Conservation (phyloP, 2,329 filamentous ascomycete species). For the Mollisia scopiformis region DNA sequence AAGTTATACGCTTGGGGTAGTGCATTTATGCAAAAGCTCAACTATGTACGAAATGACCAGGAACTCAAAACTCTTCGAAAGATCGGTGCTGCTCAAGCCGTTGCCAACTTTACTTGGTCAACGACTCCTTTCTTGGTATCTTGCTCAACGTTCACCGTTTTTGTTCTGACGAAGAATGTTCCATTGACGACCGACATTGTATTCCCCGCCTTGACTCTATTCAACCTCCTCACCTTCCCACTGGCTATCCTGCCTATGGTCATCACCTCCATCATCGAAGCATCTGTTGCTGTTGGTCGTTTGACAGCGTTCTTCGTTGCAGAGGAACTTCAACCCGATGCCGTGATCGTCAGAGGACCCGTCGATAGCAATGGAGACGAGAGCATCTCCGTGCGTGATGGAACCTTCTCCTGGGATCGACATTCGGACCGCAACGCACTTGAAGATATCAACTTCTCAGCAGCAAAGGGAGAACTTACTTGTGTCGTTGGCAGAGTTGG, state of each 20-base stretch:
- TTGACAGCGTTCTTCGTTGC: slow-evolving; percentile 83
- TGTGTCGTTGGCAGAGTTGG: slow-evolving; percentile 96
- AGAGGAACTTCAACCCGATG: slow-evolving; percentile 88
- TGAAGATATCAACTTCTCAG: slow-evolving; percentile 83
- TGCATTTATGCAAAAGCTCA: slow-evolving; percentile 97
- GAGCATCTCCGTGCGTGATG: slow-evolving; percentile 80
- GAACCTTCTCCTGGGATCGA: slow-evolving; percentile 93
- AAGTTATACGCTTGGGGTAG: slow-evolving; percentile 98
- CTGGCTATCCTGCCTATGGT: slow-evolving; percentile 96
- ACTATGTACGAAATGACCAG: slow-evolving; percentile 92
- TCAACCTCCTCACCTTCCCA: slow-evolving; percentile 95
- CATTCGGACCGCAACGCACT: slow-evolving; percentile 73
- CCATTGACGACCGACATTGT: slow-evolving; percentile 93
- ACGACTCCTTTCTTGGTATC: slow-evolving; percentile 97
- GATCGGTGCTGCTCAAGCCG: slow-evolving; percentile 90
- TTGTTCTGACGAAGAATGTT: slow-evolving; percentile 79
- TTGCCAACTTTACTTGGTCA: slow-evolving; percentile 98
- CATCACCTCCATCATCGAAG: slow-evolving; percentile 94
- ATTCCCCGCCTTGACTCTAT: slow-evolving; percentile 89
- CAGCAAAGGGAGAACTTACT: slow-evolving; percentile 89
- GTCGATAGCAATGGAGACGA: slow-evolving; percentile 82
- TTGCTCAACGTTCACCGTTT: slow-evolving; percentile 93
- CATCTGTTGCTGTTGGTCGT: slow-evolving; percentile 86
- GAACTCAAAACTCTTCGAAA: slow-evolving; percentile 95
- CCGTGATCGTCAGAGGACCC: slow-evolving; percentile 70